Conservation (phyloP, 2,329 filamentous ascomycete species). For the Cladosporium sp. region DNA sequence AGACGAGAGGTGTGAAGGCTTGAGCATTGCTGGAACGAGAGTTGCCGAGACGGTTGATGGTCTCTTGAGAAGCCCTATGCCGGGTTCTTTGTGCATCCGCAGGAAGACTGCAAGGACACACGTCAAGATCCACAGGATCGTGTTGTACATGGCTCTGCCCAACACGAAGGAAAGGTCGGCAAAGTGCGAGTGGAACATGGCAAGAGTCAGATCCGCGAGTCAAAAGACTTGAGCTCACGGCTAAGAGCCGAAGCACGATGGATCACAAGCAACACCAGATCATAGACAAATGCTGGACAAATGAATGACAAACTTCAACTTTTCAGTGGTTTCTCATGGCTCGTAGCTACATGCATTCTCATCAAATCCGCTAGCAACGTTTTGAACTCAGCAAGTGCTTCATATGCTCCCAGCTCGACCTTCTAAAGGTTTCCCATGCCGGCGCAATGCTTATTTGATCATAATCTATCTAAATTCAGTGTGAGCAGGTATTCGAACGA, state of each 20-base stretch:
- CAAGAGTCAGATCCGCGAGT: background rate
- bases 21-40: slow-evolving; percentile 39
- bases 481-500: background rate
- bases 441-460: slow-evolving; percentile 5
- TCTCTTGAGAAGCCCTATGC: background rate
- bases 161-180: background rate
- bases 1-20: slow-evolving; percentile 70
- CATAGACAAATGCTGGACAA: background rate
- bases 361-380: slow-evolving; percentile 5
- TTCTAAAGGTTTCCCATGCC: slow-evolving; percentile 8
- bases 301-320: slow-evolving; percentile 7
- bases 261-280: background rate
- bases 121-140: too few species aligned
- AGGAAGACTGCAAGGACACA: background rate
- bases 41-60: background rate
- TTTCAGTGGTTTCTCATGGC: slow-evolving; percentile 18
- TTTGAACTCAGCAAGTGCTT: slow-evolving; percentile 8
- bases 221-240: background rate
- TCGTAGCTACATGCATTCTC: slow-evolving; percentile 15
- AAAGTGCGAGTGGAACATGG: background rate
- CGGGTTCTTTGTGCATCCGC: background rate
- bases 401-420: slow-evolving; percentile 8
- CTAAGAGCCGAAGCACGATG: background rate
- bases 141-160: background rate
- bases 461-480: slow-evolving; percentile 11